Conservation (phyloP, 805 yeast species). For the Saccharomycopsis lassenensis region DNA sequence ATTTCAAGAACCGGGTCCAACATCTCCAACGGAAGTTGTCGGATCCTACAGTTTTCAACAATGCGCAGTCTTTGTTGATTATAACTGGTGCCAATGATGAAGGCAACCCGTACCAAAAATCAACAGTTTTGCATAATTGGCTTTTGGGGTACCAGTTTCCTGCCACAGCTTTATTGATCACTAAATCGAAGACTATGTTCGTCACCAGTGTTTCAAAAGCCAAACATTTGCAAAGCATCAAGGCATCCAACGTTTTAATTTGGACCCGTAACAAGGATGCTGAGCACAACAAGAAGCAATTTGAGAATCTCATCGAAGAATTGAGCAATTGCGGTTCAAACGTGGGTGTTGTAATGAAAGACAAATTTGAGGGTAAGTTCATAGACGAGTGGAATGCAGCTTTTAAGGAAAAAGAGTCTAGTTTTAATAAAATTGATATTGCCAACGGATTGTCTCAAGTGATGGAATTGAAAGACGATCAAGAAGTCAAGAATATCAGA, state of each 20-base stretch:
- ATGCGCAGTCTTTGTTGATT: conserved; percentile 43
- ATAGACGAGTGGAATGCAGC: conserved; percentile 64
- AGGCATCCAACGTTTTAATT: conserved; percentile 35
- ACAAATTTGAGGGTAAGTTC: conserved; percentile 73
- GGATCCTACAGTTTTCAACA: conserved; percentile 30
- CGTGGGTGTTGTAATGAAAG: conserved; percentile 66
- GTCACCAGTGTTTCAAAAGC: conserved; percentile 81
- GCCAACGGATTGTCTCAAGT: conserved; percentile 41
- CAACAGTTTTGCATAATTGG: conserved; percentile 85
- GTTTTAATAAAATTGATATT: conserved; percentile 37
- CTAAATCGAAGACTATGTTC: conserved; percentile 46
- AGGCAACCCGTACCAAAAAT: conserved; percentile 81
- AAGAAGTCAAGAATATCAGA: conserved; percentile 54
- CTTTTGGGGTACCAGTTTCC: conserved; percentile 90
- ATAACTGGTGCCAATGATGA: conserved; percentile 81
- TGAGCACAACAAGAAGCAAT: conserved; percentile 59
- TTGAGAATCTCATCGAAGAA: conserved; percentile 40
- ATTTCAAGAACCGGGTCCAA: conserved; percentile 12
- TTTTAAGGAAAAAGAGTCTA: conserved; percentile 29
- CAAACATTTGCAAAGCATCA: conserved; percentile 57
- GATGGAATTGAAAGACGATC: conserved; percentile 69
- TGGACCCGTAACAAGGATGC: conserved; percentile 76
- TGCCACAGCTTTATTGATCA: conserved; percentile 67
- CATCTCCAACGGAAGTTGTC: conserved; percentile 14
- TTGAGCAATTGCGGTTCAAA: conserved; percentile 35